Base-by-base conservation (phyloP, 129 eudicot species). In the Centrapalus pauciflorus region DNA sequence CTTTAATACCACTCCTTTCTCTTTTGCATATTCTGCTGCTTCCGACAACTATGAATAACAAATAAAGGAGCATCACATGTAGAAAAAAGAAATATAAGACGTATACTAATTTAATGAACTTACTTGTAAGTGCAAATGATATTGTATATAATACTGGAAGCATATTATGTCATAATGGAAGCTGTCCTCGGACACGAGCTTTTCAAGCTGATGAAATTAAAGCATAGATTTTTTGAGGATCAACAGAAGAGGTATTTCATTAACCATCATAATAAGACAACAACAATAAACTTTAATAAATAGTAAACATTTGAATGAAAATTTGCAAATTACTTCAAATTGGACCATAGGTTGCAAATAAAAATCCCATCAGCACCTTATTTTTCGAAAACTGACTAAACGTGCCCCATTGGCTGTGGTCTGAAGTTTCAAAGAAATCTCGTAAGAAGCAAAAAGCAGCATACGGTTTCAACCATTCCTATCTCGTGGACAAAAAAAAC, bases 381-480 rank as follows among this genome's bases (percentile, higher is more conserved):
- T 77, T 79, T 66, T 64, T 61, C 55, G 99, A 80, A 81, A 84
- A 94, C 1, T 46, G 63, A 79, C 90, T 84, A 55, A 86, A 94
- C 30, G 83, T 80, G 24, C 99, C 99, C 99, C 99, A 94, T 50
- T 94, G 92, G 55, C 95, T 86, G 82, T 82, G 99, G 70, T 94
- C 97, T 61, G 99, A 87, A 55, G 97, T 94, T 62, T 80, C 99
- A 64, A 94, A 94, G 79, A 94, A 94, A 76, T 94, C 97, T 19
- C 97, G 90, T 32, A 94, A 72, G 48, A 94, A 94, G 79, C 99
- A 94, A 79, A 94, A 94, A 35, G 97, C 99, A 43, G 99, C 99
- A 74, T 94, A 94, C 25, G 99, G 97, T 64, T 73, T 89, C 64
- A 94, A 75, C 99, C 99, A 94, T 46, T 94, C 99, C 99, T 94